These are phyloP conservation scores for Cryomyces minteri DNA, from an alignment of 495 filamentous ascomycete species.

Conservation along the genomic window DNA sequence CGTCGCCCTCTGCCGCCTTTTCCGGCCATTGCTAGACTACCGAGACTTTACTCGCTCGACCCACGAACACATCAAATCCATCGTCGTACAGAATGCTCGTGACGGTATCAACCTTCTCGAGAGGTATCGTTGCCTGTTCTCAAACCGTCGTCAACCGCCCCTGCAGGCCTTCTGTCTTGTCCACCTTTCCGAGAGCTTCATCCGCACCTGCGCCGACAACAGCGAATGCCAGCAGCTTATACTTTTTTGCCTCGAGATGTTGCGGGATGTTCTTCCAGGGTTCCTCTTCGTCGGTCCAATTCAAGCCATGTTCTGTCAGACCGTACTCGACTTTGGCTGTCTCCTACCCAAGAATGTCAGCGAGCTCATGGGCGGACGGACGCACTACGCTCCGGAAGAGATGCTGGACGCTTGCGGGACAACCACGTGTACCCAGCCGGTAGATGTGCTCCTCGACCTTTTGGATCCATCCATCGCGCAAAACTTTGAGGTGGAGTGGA, in stretches of 20 bases:
- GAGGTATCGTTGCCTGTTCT: slow-evolving; percentile 12
- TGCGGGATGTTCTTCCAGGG: slow-evolving; percentile 10
- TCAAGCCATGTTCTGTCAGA: slow-evolving; percentile 16
- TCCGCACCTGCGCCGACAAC: slow-evolving; percentile 8
- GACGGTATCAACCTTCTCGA: background rate
- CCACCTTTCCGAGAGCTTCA: slow-evolving; percentile 16
- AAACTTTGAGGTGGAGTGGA: slow-evolving; percentile 1
- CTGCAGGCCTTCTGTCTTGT: slow-evolving; percentile 20
- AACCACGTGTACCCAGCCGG: slow-evolving; percentile 1
- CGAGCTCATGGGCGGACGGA: slow-evolving; percentile 1
- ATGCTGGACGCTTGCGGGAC: slow-evolving; percentile 3
- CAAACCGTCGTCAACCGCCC: slow-evolving; percentile 16
- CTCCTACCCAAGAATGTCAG: background rate
- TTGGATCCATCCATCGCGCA: slow-evolving; percentile 1
- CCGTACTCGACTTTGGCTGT: background rate
- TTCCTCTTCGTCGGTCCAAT: slow-evolving; percentile 18
- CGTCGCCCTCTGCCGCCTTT: slow-evolving; percentile 5
- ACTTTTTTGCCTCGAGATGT: slow-evolving; percentile 13
- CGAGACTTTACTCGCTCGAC: background rate
- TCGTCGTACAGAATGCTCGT: background rate
- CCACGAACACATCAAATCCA: background rate
- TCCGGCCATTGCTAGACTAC: slow-evolving; percentile 2
- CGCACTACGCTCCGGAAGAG: slow-evolving; percentile 1
- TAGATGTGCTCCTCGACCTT: slow-evolving; percentile 1
- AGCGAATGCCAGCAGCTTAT: slow-evolving; percentile 6